These are phyloP conservation scores for Begonia masoniana DNA, from an alignment of 306 rosid species.

Conservation along the genomic window DNA sequence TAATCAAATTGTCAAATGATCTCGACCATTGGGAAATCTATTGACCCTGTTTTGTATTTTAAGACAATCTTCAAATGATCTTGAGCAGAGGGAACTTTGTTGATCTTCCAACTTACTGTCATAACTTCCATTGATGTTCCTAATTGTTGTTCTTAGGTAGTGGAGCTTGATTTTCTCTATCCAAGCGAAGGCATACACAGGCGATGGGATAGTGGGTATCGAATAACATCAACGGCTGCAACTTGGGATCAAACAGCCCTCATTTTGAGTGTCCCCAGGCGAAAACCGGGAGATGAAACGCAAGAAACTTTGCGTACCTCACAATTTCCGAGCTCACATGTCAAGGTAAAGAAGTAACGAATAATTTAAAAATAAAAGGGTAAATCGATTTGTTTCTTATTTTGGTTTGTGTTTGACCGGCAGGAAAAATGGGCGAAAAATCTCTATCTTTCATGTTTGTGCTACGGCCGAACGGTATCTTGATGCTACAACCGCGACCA, in stretches of 20 bases:
- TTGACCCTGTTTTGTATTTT: too few relatives aligned
- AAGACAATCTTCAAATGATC: too few relatives aligned
- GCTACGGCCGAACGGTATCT: conserved; percentile 85
- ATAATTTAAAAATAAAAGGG: too few relatives aligned
- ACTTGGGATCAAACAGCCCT: conserved; percentile 94
- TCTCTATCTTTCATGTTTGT: conserved; percentile 72
- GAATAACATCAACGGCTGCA: conserved; percentile 83
- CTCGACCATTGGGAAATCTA: too few relatives aligned
- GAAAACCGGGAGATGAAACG: conserved; percentile 79
- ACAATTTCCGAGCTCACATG: conserved; percentile 94
- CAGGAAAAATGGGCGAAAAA: conserved; percentile 96
- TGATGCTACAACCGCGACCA: conserved; percentile 10
- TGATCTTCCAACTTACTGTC: too few relatives aligned
- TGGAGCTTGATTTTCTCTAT: background rate
- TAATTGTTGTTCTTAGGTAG: background rate
- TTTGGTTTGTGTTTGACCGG: conserved; percentile 1
- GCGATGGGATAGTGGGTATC: background rate
- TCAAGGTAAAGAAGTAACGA: conserved; percentile 41
- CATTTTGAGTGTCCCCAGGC: conserved; percentile 77
- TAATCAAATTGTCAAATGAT: too few relatives aligned
- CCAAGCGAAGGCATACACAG: background rate
- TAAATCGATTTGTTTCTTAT: background rate
- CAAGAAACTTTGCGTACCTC: conserved; percentile 94
- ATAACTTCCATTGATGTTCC: background rate
- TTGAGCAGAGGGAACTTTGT: too few relatives aligned